A percentile compares a stretch with the other conserved stretches of the same genome.
Evolutionary conservation across 2,329 filamentous ascomycete genomes (phyloP).

Genomic region (Penicillium sp.): DNA sequence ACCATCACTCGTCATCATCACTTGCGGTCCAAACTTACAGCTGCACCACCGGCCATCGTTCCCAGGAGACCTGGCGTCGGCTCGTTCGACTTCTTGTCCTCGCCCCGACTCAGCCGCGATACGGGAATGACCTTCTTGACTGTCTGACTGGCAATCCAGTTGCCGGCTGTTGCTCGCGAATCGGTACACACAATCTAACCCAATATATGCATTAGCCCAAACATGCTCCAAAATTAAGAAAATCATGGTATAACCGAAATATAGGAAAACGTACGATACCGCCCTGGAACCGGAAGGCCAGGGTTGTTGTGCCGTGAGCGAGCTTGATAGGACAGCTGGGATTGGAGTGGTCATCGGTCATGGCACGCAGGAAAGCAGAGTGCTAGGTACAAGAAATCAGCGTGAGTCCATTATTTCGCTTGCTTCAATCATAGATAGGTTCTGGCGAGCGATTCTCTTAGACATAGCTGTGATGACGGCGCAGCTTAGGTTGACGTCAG

Average conservation of each 20-base stretch:
- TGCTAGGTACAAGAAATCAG: slow-evolving; percentile 55
- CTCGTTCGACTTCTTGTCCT: slow-evolving; percentile 36
- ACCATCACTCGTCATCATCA: neutral
- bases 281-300: slow-evolving; percentile 96
- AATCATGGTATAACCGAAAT: neutral
- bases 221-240: neutral
- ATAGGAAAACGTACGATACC: slow-evolving; percentile 62
- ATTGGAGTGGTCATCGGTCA: slow-evolving; percentile 96
- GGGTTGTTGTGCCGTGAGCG: slow-evolving; percentile 95
- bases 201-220: slow-evolving; percentile 2
- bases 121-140: slow-evolving; percentile 94
- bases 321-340: slow-evolving; percentile 98
- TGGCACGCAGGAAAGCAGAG: slow-evolving; percentile 90
- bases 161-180: slow-evolving; percentile 92
- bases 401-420: slow-evolving; percentile 6
- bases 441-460: slow-evolving; percentile 1
- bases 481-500: slow-evolving; percentile 16
- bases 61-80: slow-evolving; percentile 66
- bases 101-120: slow-evolving; percentile 41
- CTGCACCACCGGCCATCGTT: slow-evolving; percentile 97
- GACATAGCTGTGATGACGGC: slow-evolving; percentile 8
- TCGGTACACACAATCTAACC: slow-evolving; percentile 86
- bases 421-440: neutral
- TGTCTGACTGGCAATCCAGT: slow-evolving; percentile 99
- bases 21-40: slow-evolving; percentile 54